Conservation (phyloP, 2,329 filamentous ascomycete genomes). For the Bipolaris cookei region DNA sequence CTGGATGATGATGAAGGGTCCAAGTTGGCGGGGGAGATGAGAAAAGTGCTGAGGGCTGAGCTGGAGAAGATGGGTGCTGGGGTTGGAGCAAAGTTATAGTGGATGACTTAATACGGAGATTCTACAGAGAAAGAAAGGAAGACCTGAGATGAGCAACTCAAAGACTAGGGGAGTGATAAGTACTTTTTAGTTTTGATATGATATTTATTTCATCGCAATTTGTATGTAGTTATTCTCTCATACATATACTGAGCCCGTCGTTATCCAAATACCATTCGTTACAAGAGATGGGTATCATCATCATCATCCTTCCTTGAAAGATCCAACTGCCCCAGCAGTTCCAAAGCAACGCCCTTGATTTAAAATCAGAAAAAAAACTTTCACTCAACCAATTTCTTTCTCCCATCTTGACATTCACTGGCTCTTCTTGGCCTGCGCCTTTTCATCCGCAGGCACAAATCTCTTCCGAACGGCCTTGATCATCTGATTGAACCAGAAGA, state of each 20-base stretch:
- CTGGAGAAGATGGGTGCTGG: constrained; percentile 32
- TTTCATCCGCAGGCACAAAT: constrained; percentile 59
- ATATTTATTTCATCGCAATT: not conserved
- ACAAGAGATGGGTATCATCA: constrained; percentile 10
- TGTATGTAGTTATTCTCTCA: not conserved
- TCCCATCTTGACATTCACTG: constrained; percentile 11
- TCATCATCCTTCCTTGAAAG: not conserved
- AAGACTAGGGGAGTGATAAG: too few relatives aligned
- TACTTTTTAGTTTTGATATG: not conserved
- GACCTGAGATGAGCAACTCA: too few relatives aligned
- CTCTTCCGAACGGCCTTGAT: constrained; percentile 78
- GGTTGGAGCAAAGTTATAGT: constrained; percentile 12
- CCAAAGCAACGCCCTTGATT: not conserved
- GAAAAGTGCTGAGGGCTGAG: constrained; percentile 50
- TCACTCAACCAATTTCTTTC: too few relatives aligned
- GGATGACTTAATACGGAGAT: not conserved
- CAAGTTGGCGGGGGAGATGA: constrained; percentile 61
- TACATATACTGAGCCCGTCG: too few relatives aligned
- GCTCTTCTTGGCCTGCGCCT: constrained; percentile 28
- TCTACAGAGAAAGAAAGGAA: too few relatives aligned
- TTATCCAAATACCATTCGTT: not conserved
- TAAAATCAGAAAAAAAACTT: not conserved
- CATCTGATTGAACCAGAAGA: constrained; percentile 88
- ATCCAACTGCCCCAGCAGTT: not conserved
- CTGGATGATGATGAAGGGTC: constrained; percentile 76